Evolutionary conservation across 257 asterid genomes (phyloP).

Genomic region (Plantago ovata): DNA sequence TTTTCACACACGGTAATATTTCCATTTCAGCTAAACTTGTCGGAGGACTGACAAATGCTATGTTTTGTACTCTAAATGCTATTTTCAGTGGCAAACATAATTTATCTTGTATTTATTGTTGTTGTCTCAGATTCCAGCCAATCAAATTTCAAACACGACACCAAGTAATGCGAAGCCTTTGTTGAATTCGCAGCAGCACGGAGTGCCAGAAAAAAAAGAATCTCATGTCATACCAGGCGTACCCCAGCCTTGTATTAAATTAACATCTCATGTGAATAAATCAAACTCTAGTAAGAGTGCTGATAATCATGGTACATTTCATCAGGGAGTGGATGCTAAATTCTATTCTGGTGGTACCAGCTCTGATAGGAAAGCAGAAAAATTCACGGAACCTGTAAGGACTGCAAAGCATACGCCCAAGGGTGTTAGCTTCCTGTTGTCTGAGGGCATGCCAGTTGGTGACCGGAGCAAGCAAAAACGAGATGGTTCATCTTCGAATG

Average conservation of each 20-base stretch:
- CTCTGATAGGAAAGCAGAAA: constrained; percentile 33
- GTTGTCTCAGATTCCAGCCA: constrained; percentile 41
- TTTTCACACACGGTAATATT: constrained; percentile 75
- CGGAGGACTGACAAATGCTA: constrained; percentile 5
- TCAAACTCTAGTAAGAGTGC: constrained; percentile 30
- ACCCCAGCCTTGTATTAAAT: constrained; percentile 34
- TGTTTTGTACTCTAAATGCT: background rate
- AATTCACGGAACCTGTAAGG: constrained; percentile 24
- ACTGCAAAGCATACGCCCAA: constrained; percentile 44
- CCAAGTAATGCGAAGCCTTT: constrained; percentile 43
- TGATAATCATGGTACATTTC: constrained; percentile 22
- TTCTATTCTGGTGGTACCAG: constrained; percentile 23
- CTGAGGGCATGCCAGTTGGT: constrained; percentile 26
- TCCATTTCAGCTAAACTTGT: constrained; percentile 15
- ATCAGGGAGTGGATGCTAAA: constrained; percentile 30
- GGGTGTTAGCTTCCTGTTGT: constrained; percentile 55
- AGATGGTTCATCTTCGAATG: constrained; percentile 30
- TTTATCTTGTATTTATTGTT: constrained; percentile 15
- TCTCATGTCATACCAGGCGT: constrained; percentile 23
- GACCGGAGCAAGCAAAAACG: constrained; percentile 32
- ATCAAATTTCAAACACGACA: constrained; percentile 25
- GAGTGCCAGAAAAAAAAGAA: constrained; percentile 33
- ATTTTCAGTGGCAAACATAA: constrained; percentile 8
- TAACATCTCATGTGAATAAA: constrained; percentile 30
- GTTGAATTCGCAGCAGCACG: constrained; percentile 28